These are phyloP conservation scores for Silene uniflora DNA, from an alignment of 148 eudicot species.

Conservation along the genomic window DNA sequence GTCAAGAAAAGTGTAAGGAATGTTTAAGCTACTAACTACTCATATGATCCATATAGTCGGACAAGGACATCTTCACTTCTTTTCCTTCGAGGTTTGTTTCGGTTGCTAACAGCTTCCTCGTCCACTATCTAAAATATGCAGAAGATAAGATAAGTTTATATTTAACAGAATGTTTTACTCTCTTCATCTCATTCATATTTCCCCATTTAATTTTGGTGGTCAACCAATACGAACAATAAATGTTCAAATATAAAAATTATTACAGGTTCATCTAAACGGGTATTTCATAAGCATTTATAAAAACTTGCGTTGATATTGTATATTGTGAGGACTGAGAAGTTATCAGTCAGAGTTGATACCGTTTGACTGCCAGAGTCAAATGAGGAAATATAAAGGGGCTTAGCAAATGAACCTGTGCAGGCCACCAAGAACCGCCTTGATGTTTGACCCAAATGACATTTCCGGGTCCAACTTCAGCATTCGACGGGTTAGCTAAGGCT, in stretches of 20 bases:
- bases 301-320: no score
- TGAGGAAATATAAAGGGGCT: no score
- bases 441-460: conserved; percentile 57
- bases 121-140: conserved; percentile 42
- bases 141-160: not conserved
- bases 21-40: conserved; percentile 40
- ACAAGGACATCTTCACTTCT: conserved; percentile 47
- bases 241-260: no score
- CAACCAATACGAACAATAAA: no score
- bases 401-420: conserved; percentile 52
- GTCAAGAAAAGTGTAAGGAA: not conserved
- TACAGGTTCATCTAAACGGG: no score
- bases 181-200: not conserved
- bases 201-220: no score
- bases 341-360: no score
- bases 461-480: conserved; percentile 34
- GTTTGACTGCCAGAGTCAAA: no score
- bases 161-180: not conserved
- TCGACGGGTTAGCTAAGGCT: conserved; percentile 18
- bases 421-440: conserved; percentile 61
- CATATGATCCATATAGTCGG: conserved; percentile 71
- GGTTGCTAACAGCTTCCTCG: conserved; percentile 36
- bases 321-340: no score
- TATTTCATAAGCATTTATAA: no score
- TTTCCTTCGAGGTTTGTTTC: conserved; percentile 40